Percentiles rank a stretch among this genome's conserved stretches.
Conservation (phyloP, 177 flowering plant genomes). For the Vitis hybrid region DNA sequence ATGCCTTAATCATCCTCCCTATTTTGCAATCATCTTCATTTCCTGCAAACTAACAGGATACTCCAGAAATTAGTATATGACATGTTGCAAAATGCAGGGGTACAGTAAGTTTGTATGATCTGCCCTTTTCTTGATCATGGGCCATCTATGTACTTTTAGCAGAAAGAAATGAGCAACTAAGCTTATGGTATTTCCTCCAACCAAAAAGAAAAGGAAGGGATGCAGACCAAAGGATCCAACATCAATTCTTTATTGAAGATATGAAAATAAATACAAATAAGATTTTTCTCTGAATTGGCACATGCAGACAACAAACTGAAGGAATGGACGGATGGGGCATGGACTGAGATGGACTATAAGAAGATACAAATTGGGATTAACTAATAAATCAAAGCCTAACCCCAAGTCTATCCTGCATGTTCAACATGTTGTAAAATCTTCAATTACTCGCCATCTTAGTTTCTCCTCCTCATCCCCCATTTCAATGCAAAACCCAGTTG, state of each 20-base stretch:
- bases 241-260: background rate
- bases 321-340: too few relatives aligned
- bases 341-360: background rate
- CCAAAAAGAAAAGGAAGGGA: too few relatives aligned
- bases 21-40: background rate
- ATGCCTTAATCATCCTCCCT: too few relatives aligned
- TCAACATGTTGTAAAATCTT: background rate
- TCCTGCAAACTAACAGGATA: background rate
- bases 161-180: background rate
- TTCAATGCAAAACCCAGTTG: background rate
- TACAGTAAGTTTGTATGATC: background rate
- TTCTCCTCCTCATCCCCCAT: background rate
- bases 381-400: background rate
- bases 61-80: background rate
- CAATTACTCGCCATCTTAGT: background rate
- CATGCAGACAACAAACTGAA: background rate
- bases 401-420: background rate
- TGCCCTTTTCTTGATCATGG: background rate
- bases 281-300: background rate
- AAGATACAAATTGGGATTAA: background rate
- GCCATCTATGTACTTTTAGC: background rate
- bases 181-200: too few relatives aligned
- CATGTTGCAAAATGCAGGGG: background rate
- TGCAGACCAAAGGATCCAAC: too few relatives aligned
- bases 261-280: background rate